These are phyloP conservation scores for Neoscytalidium dimidiatum DNA, from an alignment of 2,329 filamentous ascomycete species.

Conservation along the genomic window DNA sequence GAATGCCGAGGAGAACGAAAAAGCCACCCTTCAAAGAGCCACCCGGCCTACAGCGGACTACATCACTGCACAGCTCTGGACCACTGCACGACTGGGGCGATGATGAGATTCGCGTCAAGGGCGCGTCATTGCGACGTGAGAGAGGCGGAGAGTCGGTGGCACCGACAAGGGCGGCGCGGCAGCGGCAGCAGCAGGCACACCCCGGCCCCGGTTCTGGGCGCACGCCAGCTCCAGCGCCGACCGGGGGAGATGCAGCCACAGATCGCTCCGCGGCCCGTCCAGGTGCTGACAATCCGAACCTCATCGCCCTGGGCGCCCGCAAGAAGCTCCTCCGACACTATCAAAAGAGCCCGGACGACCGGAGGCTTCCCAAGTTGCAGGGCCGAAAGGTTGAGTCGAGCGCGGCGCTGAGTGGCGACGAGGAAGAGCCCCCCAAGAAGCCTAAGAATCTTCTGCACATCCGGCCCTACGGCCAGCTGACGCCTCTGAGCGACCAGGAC, in stretches of 20 bases:
- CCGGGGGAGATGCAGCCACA: neutral
- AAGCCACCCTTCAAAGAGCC: neutral
- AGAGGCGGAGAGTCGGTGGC: neutral
- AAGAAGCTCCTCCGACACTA: neutral
- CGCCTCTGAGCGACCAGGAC: constrained; percentile 2
- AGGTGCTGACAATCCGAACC: constrained; percentile 8
- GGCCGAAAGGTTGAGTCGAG: neutral
- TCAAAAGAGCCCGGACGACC: neutral
- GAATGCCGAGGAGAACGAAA: neutral
- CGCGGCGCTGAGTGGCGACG: neutral
- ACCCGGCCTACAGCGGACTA: neutral
- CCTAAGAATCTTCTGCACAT: neutral
- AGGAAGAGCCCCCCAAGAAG: neutral
- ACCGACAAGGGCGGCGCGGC: neutral
- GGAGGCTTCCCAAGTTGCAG: neutral
- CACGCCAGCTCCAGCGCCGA: too few species aligned
- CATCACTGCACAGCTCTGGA: neutral
- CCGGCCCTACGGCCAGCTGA: neutral
- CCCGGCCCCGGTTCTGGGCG: neutral
- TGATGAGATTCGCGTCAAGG: neutral
- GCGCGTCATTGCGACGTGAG: neutral
- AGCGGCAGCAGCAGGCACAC: neutral
- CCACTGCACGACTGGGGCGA: neutral
- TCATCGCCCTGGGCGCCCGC: constrained; percentile 10
- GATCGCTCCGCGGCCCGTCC: constrained; percentile 7